Conservation (phyloP, 192 early-diverging fungal species). For the Coemansia nantahalensis region DNA sequence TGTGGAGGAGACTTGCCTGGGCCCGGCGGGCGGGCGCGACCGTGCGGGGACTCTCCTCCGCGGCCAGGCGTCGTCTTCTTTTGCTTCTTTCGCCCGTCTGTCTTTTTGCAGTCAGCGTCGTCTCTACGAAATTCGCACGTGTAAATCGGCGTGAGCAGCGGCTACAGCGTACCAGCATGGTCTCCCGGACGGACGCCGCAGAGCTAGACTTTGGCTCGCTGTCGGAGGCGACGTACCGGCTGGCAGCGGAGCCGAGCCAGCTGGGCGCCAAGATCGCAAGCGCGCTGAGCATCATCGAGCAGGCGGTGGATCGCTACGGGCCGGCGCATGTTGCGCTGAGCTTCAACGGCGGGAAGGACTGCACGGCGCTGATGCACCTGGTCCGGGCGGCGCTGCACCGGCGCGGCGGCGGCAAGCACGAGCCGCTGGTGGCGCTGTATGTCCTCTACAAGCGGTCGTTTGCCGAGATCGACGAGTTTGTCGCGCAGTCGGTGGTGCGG, state of each 20-base stretch:
- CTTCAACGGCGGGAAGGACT: conserved; percentile 98
- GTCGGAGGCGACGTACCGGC: conserved; percentile 23
- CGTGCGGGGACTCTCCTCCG: too few species aligned
- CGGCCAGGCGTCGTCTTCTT: too few species aligned
- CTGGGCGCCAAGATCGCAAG: conserved; percentile 33
- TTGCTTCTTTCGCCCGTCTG: too few species aligned
- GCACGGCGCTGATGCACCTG: conserved; percentile 86
- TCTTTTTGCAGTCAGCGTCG: too few species aligned
- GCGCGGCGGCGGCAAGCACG: conserved; percentile 1
- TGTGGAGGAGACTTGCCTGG: too few species aligned
- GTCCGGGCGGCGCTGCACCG: conserved; percentile 64
- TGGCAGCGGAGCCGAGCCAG: conserved; percentile 22
- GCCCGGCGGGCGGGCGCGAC: too few species aligned
- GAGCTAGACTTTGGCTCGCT: conserved; percentile 34
- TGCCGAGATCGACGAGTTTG: conserved; percentile 85
- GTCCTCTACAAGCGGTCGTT: conserved; percentile 78
- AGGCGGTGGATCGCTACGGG: conserved; percentile 53
- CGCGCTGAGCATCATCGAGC: conserved; percentile 41
- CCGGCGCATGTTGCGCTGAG: conserved; percentile 65
- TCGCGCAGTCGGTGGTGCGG: conserved; percentile 64
- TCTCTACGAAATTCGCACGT: too few species aligned
- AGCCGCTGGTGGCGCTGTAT: conserved; percentile 65
- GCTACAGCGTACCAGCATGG: conserved; percentile 10
- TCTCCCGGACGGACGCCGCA: conserved; percentile 18
- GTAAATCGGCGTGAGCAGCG: not conserved